Percentiles rank a stretch among this genome's conserved stretches.
Evolutionary conservation across 1,284 basidiomycete genomes (phyloP).

Genomic region (Ustilago lituana): DNA sequence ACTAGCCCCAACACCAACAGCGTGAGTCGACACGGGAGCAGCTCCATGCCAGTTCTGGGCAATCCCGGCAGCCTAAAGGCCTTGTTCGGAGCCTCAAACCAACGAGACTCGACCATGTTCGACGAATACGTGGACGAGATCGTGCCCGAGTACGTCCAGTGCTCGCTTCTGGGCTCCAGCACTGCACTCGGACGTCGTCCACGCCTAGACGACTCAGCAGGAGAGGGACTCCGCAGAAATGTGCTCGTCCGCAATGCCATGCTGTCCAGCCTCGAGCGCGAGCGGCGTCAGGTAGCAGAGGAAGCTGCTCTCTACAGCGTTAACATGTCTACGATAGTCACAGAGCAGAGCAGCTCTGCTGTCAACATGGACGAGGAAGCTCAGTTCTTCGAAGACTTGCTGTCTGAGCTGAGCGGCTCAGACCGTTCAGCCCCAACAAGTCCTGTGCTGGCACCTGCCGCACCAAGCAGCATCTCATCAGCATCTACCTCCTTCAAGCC

Average conservation of each 20-base stretch:
- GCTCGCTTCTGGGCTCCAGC: conserved; percentile 15
- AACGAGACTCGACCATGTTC: neutral
- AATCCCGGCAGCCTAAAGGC: conserved; percentile 34
- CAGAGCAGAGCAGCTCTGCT: neutral
- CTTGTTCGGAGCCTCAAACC: conserved; percentile 6
- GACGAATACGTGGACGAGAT: conserved; percentile 30
- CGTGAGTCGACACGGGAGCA: conserved; percentile 7
- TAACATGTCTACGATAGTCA: neutral
- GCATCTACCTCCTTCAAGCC: neutral
- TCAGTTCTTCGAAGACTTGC: conserved; percentile 48
- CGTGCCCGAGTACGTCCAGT: conserved; percentile 13
- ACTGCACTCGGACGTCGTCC: conserved; percentile 20
- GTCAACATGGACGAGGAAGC: conserved; percentile 24
- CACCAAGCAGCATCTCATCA: too few species aligned
- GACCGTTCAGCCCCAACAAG: conserved; percentile 3
- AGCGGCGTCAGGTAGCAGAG: conserved; percentile 24
- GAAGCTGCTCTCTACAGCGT: neutral
- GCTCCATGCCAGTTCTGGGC: conserved; percentile 6
- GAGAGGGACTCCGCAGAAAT: conserved; percentile 46
- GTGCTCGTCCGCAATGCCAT: conserved; percentile 51
- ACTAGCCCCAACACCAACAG: neutral
- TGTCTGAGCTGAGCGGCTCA: conserved; percentile 32
- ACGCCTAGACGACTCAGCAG: conserved; percentile 46
- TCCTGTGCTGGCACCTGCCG: neutral
- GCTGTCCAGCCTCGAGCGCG: conserved; percentile 50